Percentiles rank a stretch among this genome's conserved stretches.
phyloP scores from a whole-genome alignment of 345 rosid species.

The Mercurialis annua region DNA sequence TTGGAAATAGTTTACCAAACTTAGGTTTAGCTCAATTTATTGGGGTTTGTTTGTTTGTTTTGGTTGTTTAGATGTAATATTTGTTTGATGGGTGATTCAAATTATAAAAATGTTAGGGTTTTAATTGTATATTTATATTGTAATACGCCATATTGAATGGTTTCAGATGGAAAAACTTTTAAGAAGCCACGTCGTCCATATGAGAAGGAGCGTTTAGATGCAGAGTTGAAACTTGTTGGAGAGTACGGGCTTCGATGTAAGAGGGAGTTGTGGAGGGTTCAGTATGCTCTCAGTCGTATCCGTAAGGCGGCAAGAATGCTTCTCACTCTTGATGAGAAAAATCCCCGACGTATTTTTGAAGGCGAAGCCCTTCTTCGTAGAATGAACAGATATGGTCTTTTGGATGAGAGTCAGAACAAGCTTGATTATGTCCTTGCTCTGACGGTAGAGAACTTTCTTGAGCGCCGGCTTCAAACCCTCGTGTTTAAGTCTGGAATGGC shows the following conservation, averaged over 20 bases:
- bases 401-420: slow-evolving; percentile 72
- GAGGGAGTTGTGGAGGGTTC: slow-evolving; percentile 70
- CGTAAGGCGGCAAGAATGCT: slow-evolving; percentile 60
- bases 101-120: too few relatives aligned
- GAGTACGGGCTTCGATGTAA: slow-evolving; percentile 61
- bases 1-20: too few relatives aligned
- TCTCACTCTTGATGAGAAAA: slow-evolving; percentile 59
- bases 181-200: slow-evolving; percentile 63
- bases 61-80: too few relatives aligned
- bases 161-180: slow-evolving; percentile 51
- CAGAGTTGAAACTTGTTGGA: slow-evolving; percentile 57
- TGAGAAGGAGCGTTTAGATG: slow-evolving; percentile 63
- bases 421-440: slow-evolving; percentile 65
- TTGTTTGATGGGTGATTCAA: too few relatives aligned
- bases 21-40: too few relatives aligned
- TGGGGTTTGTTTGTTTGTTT: too few relatives aligned
- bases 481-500: slow-evolving; percentile 72
- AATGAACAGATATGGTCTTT: slow-evolving; percentile 58
- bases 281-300: slow-evolving; percentile 54
- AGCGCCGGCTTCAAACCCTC: slow-evolving; percentile 59
- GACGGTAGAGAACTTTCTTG: slow-evolving; percentile 64
- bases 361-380: slow-evolving; percentile 60
- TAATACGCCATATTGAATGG: too few relatives aligned
- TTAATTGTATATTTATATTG: too few relatives aligned
- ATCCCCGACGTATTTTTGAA: slow-evolving; percentile 50